Evolutionary conservation across 805 yeast species (phyloP), one percentile per base, ranked within the genome.

Genomic region (Candida chauliodis): DNA sequence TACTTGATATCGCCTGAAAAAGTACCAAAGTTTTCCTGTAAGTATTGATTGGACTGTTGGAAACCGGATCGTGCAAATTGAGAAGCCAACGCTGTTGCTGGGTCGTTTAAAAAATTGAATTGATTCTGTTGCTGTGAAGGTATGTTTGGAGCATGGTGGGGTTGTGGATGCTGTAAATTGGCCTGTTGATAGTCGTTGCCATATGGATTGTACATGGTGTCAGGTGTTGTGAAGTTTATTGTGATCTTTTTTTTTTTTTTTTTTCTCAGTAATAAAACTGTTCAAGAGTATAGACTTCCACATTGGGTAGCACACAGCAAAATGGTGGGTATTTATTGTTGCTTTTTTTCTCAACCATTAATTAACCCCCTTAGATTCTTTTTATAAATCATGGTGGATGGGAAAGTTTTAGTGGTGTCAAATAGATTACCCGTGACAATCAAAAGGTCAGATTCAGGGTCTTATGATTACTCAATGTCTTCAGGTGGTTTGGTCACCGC

Each of bases 401-500:
- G 87, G 5, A 85, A 87, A 57, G 91, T 93, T 19, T 62, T 93
- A 25, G 97, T 95, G 4, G 95, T 93, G 2, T 89, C 97, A 8
- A 93, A 93, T 62, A 73, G 99, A 52, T 76, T 93, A 38, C 99
- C 99, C 0, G 96, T 93, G 35, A 93, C 99, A 0, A 86, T 91
- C 51, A 79, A 75, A 47, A 73, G 87, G 38, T 72, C 73, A 11
- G 57, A 64, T 1, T 67, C 71, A 31, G 89, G 91, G 3, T 59
- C 73, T 9, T 93, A 88, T 58, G 79, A 79, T 43, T 93, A 91
- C 59, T 64, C 81, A 34, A 87, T 93, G 97, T 89, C 97, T 21
- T 85, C 96, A 2, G 99, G 99, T 19, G 99, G 99, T 2, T 75
- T 93, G 34, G 99, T 95, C 17, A 88, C 97, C 1, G 99, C 97